Conservation (phyloP, 768 basidiomycete species). For the Leucocoprinus leucothites region DNA sequence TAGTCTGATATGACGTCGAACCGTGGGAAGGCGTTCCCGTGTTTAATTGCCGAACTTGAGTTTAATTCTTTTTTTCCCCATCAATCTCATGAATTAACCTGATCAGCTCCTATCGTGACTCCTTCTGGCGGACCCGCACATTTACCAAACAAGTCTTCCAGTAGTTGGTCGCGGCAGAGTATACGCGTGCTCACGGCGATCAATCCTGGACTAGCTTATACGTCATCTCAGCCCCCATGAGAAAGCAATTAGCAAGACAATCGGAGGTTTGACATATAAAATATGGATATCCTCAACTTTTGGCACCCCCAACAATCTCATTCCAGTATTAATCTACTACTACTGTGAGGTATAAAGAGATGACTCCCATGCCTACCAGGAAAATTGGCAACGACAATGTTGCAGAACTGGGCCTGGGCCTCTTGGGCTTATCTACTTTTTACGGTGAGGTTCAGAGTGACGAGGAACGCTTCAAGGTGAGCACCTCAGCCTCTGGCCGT, state of each 20-base stretch:
- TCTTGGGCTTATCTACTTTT: constrained; percentile 50
- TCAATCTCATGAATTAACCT: too few relatives aligned
- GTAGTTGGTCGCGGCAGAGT: too few relatives aligned
- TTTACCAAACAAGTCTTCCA: too few relatives aligned
- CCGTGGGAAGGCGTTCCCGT: too few relatives aligned
- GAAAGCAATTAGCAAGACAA: neutral
- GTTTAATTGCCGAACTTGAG: too few relatives aligned
- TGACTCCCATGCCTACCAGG: constrained; percentile 17
- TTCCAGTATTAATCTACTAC: neutral
- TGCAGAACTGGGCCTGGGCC: constrained; percentile 53
- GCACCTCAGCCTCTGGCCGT: neutral
- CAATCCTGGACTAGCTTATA: too few relatives aligned
- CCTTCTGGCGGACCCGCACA: too few relatives aligned
- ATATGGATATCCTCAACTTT: neutral
- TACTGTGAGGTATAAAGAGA: neutral
- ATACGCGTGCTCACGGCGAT: too few relatives aligned
- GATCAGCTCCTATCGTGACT: too few relatives aligned
- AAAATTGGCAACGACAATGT: constrained; percentile 45
- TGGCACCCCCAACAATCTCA: neutral
- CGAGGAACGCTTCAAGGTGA: constrained; percentile 59
- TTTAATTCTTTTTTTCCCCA: too few relatives aligned
- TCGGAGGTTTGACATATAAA: neutral
- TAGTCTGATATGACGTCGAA: too few relatives aligned
- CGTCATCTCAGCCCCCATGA: too few relatives aligned
- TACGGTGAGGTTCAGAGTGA: constrained; percentile 46